phyloP scores from a whole-genome alignment of 1,139 yeast genomes.

The Wickerhamiella infanticola region DNA sequence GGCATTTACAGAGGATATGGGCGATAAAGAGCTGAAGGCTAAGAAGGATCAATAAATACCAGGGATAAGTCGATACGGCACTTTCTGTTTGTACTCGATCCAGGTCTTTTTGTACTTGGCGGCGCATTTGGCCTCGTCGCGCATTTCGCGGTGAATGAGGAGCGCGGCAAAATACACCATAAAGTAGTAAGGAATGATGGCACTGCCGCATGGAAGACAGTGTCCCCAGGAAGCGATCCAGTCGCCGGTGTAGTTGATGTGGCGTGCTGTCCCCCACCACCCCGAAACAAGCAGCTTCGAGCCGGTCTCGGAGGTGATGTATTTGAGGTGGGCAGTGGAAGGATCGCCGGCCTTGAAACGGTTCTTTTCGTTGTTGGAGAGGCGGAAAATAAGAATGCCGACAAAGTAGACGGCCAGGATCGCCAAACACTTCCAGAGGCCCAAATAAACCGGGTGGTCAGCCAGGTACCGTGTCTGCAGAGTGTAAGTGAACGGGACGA shows the following conservation, averaged over 20 bases:
- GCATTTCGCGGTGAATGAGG: constrained; percentile 68
- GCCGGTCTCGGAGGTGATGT: constrained; percentile 60
- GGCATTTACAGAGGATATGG: constrained; percentile 73
- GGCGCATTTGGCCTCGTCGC: constrained; percentile 87
- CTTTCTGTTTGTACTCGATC: constrained; percentile 62
- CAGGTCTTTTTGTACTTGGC: constrained; percentile 75
- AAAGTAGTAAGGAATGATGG: constrained; percentile 78
- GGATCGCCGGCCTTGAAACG: constrained; percentile 68
- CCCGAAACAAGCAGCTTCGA: constrained; percentile 74
- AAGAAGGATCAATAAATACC: constrained; percentile 38
- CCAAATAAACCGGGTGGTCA: constrained; percentile 45
- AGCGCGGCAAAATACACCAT: constrained; percentile 68
- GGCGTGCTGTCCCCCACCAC: constrained; percentile 94
- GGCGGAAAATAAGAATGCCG: constrained; percentile 74
- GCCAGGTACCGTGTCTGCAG: constrained; percentile 73
- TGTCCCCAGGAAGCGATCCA: constrained; percentile 86
- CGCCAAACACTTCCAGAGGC: constrained; percentile 25
- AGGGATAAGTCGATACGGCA: constrained; percentile 85
- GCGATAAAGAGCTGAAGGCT: constrained; percentile 25
- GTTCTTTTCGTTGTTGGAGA: constrained; percentile 73
- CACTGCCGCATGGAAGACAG: constrained; percentile 80
- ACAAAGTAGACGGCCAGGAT: constrained; percentile 33
- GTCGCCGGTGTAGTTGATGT: constrained; percentile 89
- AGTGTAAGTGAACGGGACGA: constrained; percentile 89
- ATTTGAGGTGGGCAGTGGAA: constrained; percentile 42